Base-by-base conservation (phyloP, 768 basidiomycete species). In the Tremella mesenterica region DNA sequence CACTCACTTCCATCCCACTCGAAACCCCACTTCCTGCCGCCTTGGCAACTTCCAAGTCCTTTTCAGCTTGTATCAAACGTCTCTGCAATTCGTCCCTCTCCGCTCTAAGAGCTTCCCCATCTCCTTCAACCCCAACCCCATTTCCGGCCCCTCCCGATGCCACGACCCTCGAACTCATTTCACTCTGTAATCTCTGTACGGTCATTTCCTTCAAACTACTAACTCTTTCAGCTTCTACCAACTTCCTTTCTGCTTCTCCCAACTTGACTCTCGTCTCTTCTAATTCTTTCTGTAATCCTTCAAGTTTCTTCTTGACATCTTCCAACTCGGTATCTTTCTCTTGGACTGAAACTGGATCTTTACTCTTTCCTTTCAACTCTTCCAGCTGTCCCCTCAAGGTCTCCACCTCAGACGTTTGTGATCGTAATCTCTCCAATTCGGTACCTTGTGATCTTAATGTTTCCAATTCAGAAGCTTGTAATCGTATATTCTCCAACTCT, bases 11-110 rank as follows among this genome's bases (percentile, higher is more conserved):
- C 3, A 34, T 3, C 2, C 46, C 10, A 4, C 30, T 44, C 18
- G 52, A 26, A 12, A 45, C 4, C 25, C 57, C 54, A 12, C 48
- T 16, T 9, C 57, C 41, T 29, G 49, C 53, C 27, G 57, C 45
- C 50, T 62, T 65, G 13, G 62, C 61, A 3, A 48, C 60, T 34
- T 57, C 67, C 16, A 69, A 49, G 6, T 65, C 64, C 34, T 64
- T 65, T 54, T 64, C 54, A 8, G 56, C 49, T 21, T 65, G 50
- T 12, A 48, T 36, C 6, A 69, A 47, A n/a, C 56, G 39, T 27
- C 48, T 20, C 30, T 65, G 55, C 9, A 69, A 46, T 13, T 33
- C 41, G 10, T 63, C 61, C 18, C 46, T 50, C 49, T 65, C 61
- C 20, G 46, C 43, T 48, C 60, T 45, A 20, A 59, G 10, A 2